A percentile compares a stretch with the other conserved stretches of the same genome.
phyloP scores from a whole-genome alignment of 805 yeast species.

The Danielia reshetovae region DNA sequence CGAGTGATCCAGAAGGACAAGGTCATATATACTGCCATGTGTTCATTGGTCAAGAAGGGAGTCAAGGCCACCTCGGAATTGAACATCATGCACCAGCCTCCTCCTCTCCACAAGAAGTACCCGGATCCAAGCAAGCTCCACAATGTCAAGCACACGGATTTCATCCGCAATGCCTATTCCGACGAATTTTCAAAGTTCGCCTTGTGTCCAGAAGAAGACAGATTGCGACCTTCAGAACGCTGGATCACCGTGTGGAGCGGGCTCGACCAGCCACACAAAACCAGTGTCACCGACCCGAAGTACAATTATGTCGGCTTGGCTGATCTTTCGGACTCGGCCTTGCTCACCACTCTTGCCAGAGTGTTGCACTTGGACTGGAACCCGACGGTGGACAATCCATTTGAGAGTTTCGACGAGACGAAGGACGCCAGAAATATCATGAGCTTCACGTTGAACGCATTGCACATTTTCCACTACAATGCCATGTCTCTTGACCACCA shows the following conservation, averaged over 20 bases:
- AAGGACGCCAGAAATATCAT: constrained; percentile 28
- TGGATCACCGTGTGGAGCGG: constrained; percentile 42
- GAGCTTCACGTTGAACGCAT: constrained; percentile 11
- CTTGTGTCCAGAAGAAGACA: constrained; percentile 33
- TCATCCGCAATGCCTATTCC: constrained; percentile 33
- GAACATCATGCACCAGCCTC: constrained; percentile 14
- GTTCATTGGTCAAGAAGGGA: constrained; percentile 35
- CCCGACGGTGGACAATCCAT: constrained; percentile 30
- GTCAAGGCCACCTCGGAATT: constrained; percentile 4
- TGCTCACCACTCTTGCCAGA: constrained; percentile 40
- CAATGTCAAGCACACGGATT: constrained; percentile 33
- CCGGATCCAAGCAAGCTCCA: constrained; percentile 23
- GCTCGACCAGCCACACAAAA: constrained; percentile 21
- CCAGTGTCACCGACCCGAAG: constrained; percentile 20
- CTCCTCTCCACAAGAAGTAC: constrained; percentile 21
- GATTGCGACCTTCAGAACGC: constrained; percentile 28
- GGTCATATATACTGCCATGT: constrained; percentile 48
- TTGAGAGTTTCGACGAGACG: constrained; percentile 27
- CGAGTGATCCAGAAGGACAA: constrained; percentile 50
- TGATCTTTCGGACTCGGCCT: constrained; percentile 34
- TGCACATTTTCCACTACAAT: constrained; percentile 34
- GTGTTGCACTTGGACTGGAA: constrained; percentile 41
- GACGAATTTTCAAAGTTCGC: constrained; percentile 32
- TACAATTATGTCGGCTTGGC: constrained; percentile 36
- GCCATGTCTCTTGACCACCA: constrained; percentile 46